phyloP scores from a whole-genome alignment of 345 rosid genomes.

The Abelmoschus esculentus region DNA sequence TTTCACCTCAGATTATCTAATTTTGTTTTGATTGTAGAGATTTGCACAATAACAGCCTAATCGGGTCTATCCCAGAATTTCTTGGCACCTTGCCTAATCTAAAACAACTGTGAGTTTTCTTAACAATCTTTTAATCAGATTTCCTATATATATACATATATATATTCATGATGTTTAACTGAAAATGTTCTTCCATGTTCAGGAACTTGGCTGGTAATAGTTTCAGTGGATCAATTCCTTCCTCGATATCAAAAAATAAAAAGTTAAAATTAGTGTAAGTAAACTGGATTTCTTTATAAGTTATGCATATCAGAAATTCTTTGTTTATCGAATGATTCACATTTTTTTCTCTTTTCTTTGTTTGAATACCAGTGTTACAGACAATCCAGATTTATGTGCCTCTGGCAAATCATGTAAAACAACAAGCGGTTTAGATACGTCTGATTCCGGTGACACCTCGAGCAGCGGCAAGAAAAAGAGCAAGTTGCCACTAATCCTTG shows the following conservation, averaged over 20 bases:
- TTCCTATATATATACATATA: no score
- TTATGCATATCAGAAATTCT: not conserved
- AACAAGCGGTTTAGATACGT: no score
- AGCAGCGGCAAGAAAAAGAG: constrained; percentile 18
- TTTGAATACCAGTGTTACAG: constrained; percentile 23
- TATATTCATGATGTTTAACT: not conserved
- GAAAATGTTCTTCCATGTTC: constrained; percentile 14
- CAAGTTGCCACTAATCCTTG: constrained; percentile 32
- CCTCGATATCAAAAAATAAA: constrained; percentile 25
- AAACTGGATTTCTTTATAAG: not conserved
- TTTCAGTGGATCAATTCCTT: constrained; percentile 26
- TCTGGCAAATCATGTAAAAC: constrained; percentile 25
- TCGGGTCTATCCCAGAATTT: constrained; percentile 28
- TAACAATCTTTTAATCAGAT: not conserved
- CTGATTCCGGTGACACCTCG: not conserved
- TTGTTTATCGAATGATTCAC: not conserved
- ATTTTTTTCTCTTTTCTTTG: not conserved
- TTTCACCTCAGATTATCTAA: not conserved
- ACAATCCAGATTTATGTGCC: constrained; percentile 31
- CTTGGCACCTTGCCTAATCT: constrained; percentile 28
- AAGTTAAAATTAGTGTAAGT: constrained; percentile 30
- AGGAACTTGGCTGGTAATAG: constrained; percentile 30
- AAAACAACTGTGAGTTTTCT: constrained; percentile 24
- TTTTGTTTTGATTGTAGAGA: constrained; percentile 23
- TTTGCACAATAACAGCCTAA: constrained; percentile 31